These are phyloP conservation scores for Trametes hirsuta DNA, from an alignment of 1,284 basidiomycete species.

Conservation along the genomic window DNA sequence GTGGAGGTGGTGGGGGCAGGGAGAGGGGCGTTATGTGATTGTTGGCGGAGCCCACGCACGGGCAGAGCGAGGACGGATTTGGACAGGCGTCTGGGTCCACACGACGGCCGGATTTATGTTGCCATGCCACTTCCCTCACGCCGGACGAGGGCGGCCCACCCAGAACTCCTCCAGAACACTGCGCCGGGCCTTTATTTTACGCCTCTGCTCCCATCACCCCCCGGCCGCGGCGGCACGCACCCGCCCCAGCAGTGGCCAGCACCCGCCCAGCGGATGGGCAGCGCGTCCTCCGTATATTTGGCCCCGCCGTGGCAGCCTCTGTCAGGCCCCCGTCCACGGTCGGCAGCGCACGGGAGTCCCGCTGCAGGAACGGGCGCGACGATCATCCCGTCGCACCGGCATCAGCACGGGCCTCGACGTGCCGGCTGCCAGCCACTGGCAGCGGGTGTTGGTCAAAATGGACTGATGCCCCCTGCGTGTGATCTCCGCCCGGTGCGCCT, in stretches of 20 bases:
- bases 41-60: not conserved
- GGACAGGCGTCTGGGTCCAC: not conserved
- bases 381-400: no score
- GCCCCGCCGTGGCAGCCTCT: not conserved
- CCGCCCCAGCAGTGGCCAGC: not conserved
- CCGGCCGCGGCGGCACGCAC: no score
- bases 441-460: no score
- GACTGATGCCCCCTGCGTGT: no score
- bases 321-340: not conserved
- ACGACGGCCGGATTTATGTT: slow-evolving; percentile 13
- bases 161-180: not conserved
- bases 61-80: not conserved
- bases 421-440: not conserved
- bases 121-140: slow-evolving; percentile 5
- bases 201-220: not conserved
- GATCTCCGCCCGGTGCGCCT: no score
- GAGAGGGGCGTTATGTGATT: slow-evolving; percentile 23
- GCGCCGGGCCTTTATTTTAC: slow-evolving; percentile 3
- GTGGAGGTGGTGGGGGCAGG: slow-evolving; percentile 20
- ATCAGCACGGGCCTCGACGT: no score
- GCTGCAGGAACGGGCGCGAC: no score
- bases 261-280: no score
- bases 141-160: not conserved
- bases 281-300: no score
- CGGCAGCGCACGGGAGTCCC: not conserved